Base-by-base conservation (phyloP, 352 stramenopile species). In the Pythium plurisporium region DNA sequence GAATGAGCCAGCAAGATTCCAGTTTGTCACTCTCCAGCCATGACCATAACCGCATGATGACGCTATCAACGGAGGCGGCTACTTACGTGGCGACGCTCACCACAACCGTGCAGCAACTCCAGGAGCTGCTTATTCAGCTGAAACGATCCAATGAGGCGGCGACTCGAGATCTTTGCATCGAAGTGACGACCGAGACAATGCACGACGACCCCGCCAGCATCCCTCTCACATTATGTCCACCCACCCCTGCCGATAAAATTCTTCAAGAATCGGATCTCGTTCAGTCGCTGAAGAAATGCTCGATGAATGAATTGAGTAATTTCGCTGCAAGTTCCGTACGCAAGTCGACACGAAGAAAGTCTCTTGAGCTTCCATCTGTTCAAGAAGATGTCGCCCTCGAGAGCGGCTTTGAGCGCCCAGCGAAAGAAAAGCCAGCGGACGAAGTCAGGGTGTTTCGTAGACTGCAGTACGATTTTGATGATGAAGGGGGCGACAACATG, bases 211-310 rank as follows among this genome's bases (percentile, higher is more conserved):
- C 37, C 20, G 14, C 36, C 22, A 64, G 19, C 41, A 30, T 40
- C 10, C 42, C 52, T 19, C 31, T 73, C 12, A 67, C 47, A 10
- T 53, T 85, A 4, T 85, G 70, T 59, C 74, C 74, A 12, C 61
- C 70, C 10, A 82, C 74, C 0, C 74, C 74, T 5, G 70, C 61
- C 17, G 53, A 79, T 29, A 64, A 66, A 23, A 43, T 63, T 5
- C 60, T 81, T 7, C 64, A 78, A 55, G 70, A 86, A 41, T 56
- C 60, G 1, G 65, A 74, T 25, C 71, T 86, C 8, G 66, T 82
- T 7, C 64, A 69, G 14, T 83, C 75, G 10, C 54, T 86, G 20
- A 73, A 73, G 47, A 82, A 86, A 30, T 66, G 75, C 10, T 72
- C 73, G 2, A 79, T 86, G 73, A 57, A 51, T 7, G 72, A 82